Conservation (phyloP, 148 eudicot genomes). For the Rheum nobile region DNA sequence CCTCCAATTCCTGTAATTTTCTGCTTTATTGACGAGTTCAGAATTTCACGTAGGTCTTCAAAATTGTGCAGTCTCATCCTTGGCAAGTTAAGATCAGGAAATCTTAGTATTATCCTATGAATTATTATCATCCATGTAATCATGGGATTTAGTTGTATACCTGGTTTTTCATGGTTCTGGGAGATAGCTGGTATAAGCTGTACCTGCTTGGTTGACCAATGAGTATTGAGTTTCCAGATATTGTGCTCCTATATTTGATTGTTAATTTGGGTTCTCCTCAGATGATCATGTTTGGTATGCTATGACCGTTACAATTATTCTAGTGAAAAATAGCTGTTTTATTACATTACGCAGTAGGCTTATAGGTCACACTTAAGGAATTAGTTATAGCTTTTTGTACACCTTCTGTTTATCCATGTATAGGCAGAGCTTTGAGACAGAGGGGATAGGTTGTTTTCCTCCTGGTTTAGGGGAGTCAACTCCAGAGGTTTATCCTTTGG, state of each 20-base stretch:
- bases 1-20: background rate
- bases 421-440: background rate
- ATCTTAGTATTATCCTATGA: background rate
- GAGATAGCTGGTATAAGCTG: background rate
- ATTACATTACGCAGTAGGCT: background rate
- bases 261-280: background rate
- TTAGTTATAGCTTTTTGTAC: background rate
- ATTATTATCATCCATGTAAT: background rate
- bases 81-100: background rate
- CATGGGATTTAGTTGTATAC: background rate
- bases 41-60: background rate
- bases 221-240: background rate
- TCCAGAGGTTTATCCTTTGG: too few species aligned
- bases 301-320: background rate
- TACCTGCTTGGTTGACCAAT: background rate
- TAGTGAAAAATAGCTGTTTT: background rate
- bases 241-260: background rate
- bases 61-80: background rate
- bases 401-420: background rate
- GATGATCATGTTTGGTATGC: background rate
- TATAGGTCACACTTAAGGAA: background rate
- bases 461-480: background rate
- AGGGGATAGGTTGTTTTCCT: background rate
- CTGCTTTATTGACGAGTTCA: background rate
- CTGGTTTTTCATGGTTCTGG: background rate